Conservation (phyloP, 2,329 filamentous ascomycete species). For the Thermomyces lanuginosus region DNA sequence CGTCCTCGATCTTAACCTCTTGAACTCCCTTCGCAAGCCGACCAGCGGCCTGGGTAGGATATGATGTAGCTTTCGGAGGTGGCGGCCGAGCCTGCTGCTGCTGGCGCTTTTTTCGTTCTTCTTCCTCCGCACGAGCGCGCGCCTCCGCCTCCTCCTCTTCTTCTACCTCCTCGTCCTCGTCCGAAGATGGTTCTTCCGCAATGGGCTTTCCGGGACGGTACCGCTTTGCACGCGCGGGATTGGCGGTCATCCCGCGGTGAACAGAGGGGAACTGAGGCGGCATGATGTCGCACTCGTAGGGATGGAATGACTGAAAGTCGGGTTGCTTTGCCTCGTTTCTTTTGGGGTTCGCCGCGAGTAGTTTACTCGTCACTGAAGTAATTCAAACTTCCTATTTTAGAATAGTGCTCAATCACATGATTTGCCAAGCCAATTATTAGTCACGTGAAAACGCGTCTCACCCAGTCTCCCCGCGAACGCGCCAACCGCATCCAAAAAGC, state of each 20-base stretch:
- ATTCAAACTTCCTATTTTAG: too few species aligned
- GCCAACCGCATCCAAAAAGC: too few species aligned
- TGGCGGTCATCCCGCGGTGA: slow-evolving; percentile 68
- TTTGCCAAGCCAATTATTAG: too few species aligned
- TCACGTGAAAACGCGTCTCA: too few species aligned
- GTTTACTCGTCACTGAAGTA: neutral
- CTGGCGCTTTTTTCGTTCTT: slow-evolving; percentile 19
- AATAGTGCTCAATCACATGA: too few species aligned
- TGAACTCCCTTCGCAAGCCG: slow-evolving; percentile 18
- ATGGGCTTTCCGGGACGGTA: slow-evolving; percentile 70
- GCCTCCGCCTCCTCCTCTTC: slow-evolving; percentile 40
- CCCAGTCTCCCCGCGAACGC: too few species aligned
- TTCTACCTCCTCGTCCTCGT: slow-evolving; percentile 36
- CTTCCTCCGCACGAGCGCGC: slow-evolving; percentile 40
- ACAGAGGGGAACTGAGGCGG: slow-evolving; percentile 28
- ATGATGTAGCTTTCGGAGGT: slow-evolving; percentile 27
- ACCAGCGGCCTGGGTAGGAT: slow-evolving; percentile 16
- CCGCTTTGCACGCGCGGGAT: slow-evolving; percentile 55
- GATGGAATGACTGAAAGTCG: too few species aligned
- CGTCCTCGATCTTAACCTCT: slow-evolving; percentile 23
- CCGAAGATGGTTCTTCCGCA: slow-evolving; percentile 31
- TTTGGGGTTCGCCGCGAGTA: neutral
- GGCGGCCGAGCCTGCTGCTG: slow-evolving; percentile 33
- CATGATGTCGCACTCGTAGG: too few species aligned
- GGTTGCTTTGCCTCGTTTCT: too few species aligned